Evolutionary conservation across 208 protist genomes (phyloP).

Genomic region (Crithidia thermophila): DNA sequence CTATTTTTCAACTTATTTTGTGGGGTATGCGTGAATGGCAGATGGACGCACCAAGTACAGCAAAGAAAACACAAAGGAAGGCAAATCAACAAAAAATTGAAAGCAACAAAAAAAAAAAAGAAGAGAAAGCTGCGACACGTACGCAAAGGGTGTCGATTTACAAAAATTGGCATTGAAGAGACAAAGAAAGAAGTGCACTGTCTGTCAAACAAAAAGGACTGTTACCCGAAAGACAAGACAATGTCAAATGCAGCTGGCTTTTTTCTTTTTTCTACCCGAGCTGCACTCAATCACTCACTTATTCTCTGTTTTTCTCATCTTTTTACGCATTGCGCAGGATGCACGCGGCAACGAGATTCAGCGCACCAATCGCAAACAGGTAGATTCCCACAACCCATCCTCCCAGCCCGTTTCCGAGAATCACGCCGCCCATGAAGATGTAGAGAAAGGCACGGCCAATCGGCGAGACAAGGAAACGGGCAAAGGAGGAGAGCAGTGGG

Average conservation of each 20-base stretch:
- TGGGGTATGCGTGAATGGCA: too few relatives aligned
- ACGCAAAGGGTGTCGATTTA: too few relatives aligned
- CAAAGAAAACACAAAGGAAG: too few relatives aligned
- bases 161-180: too few relatives aligned
- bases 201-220: too few relatives aligned
- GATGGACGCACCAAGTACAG: too few relatives aligned
- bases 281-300: background rate
- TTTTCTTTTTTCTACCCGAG: too few relatives aligned
- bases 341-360: constrained; percentile 50
- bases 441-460: constrained; percentile 70
- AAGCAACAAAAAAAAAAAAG: background rate
- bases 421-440: constrained; percentile 76
- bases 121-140: background rate
- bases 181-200: too few relatives aligned
- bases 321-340: constrained; percentile 6
- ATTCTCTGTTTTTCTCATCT: background rate
- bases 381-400: constrained; percentile 68
- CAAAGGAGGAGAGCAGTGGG: constrained; percentile 41
- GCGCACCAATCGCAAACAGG: constrained; percentile 53
- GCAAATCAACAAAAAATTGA: too few relatives aligned
- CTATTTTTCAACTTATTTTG: too few relatives aligned
- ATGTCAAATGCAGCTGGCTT: too few relatives aligned
- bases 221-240: too few relatives aligned
- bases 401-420: constrained; percentile 49
- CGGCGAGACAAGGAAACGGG: constrained; percentile 53